Evolutionary conservation across 169 alveolate genomes (phyloP), one percentile per base, ranked within the genome.

Genomic region (Plasmodium inui): DNA sequence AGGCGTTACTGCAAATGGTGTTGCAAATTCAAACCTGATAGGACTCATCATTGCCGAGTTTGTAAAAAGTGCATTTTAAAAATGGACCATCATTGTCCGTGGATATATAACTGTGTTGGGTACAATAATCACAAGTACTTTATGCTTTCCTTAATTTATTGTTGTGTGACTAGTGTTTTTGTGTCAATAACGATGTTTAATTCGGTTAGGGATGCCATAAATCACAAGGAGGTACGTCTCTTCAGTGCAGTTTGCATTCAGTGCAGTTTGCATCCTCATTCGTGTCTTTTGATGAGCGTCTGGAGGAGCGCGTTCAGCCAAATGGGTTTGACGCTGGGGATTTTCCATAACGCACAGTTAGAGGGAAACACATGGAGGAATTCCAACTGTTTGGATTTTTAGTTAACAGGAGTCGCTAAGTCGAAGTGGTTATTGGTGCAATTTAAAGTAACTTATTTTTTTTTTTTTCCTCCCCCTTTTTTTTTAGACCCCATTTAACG

Each of bases 21-120:
- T 39, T 91, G 93, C 82, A 94, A 92, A 57, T 96, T 83, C 83
- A 96, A 96, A 85, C 97, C 98, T 32, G 97, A 96, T 92, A 83
- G 97, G 71, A 92, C 98, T 44, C 97, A 96, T 80, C 98, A 95
- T 91, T 95, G 96, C 86, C 95, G 98, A 6, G 97, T 96, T n/a
- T 97, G 98, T 70, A 95, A 97, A 26, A 92, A 89, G 19, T 97
- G 99, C 74, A 98, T 97, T 46, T 93, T 97, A 61, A 97, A 96
- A 93, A 97, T 97, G 99, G 99, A 97, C 95, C 99, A 97, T 70
- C 99, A 97, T 92, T 97, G 99, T 74, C 99, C 98, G 19, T 97
- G 99, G 99, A 97, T 97, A 80, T 94, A 95, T 95, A 97, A 97
- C 83, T 97, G 98, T 83, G 98, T 97, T 39, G 99, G 99, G 34